Evolutionary conservation across 352 stramenopile genomes (phyloP).

Genomic region (Heterotrichella gracilis): DNA sequence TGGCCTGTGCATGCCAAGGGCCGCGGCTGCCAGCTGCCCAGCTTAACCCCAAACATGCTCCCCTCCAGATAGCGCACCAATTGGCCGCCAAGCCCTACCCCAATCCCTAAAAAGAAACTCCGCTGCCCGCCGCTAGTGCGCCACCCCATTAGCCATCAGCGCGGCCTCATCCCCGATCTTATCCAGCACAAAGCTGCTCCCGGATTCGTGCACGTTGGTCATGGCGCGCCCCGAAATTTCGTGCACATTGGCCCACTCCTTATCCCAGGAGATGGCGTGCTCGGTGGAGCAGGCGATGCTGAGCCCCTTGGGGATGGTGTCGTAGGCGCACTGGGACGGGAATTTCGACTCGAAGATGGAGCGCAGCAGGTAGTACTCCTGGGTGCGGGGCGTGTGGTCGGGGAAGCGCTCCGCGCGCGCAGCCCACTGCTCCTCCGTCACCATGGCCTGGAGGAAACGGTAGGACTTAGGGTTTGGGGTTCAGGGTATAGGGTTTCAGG

Average conservation of each 20-base stretch:
- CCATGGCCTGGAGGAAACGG: constrained; percentile 50
- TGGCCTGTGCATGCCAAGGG: too few species aligned
- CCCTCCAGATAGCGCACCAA: too few species aligned
- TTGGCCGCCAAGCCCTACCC: too few species aligned
- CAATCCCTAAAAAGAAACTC: too few species aligned
- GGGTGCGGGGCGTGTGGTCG: constrained; percentile 85
- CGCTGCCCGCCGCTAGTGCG: too few species aligned
- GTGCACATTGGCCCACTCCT: constrained; percentile 25
- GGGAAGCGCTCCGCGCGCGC: constrained; percentile 66
- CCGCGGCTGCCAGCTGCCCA: too few species aligned
- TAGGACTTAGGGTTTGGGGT: too few species aligned
- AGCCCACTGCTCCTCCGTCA: constrained; percentile 69
- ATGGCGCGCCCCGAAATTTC: constrained; percentile 68
- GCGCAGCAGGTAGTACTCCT: constrained; percentile 70
- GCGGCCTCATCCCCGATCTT: too few species aligned
- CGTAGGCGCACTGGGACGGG: constrained; percentile 61
- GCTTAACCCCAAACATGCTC: too few species aligned
- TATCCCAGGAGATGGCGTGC: constrained; percentile 84
- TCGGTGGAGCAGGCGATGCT: constrained; percentile 90
- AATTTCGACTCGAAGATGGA: constrained; percentile 92
- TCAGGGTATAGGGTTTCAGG: too few species aligned
- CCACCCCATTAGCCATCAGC: too few species aligned
- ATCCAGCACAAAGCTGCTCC: too few species aligned
- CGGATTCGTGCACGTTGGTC: constrained; percentile 70
- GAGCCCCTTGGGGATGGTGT: constrained; percentile 75